Evolutionary conservation across 192 early-diverging fungal species (phyloP).

Genomic region (Podila epigama): DNA sequence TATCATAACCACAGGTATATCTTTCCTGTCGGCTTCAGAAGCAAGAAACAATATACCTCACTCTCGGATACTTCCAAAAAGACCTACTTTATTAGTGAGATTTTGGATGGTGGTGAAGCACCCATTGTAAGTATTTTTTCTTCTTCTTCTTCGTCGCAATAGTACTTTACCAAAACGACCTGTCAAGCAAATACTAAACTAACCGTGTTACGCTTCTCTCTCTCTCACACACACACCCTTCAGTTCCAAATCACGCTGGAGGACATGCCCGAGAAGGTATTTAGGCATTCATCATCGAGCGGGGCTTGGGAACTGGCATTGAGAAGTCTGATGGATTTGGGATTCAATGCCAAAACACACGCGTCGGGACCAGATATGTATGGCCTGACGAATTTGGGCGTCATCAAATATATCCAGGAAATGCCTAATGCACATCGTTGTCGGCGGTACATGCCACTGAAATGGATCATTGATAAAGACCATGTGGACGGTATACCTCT

Average conservation of each 20-base stretch:
- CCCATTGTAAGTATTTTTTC: constrained; percentile 51
- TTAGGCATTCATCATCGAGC: constrained; percentile 68
- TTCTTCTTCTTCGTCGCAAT: background rate
- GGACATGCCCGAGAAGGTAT: constrained; percentile 67
- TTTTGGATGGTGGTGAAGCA: constrained; percentile 69
- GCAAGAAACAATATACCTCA: constrained; percentile 67
- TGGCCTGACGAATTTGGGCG: constrained; percentile 68
- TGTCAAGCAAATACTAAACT: background rate
- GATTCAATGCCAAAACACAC: constrained; percentile 73
- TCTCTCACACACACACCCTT: background rate
- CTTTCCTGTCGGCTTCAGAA: constrained; percentile 72
- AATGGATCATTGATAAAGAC: constrained; percentile 46
- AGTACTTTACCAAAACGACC: too few relatives aligned
- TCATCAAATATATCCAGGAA: constrained; percentile 78
- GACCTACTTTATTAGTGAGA: constrained; percentile 70
- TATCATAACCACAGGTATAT: constrained; percentile 78
- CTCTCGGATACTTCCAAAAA: constrained; percentile 57
- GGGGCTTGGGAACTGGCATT: constrained; percentile 75
- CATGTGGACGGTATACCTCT: constrained; percentile 3
- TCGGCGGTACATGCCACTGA: constrained; percentile 45
- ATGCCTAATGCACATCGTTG: constrained; percentile 50
- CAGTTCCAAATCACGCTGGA: constrained; percentile 76
- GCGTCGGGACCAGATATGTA: constrained; percentile 77
- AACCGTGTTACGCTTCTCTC: background rate
- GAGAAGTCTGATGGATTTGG: constrained; percentile 64